These are phyloP conservation scores for Phytophthora cryptogea DNA, from an alignment of 352 stramenopile genomes.

Conservation along the genomic window DNA sequence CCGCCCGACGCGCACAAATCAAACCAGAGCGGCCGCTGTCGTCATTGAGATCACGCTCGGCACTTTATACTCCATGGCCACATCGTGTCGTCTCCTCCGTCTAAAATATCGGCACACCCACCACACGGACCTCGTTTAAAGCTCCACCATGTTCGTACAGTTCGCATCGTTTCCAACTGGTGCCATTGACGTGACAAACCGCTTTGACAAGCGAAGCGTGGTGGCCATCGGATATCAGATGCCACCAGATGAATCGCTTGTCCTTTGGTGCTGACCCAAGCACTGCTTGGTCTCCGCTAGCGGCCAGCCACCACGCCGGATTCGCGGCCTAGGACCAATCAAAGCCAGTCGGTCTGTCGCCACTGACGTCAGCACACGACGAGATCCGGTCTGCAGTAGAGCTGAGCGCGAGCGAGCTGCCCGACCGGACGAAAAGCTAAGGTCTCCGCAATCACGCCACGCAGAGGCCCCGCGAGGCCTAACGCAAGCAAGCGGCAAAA, in stretches of 20 bases:
- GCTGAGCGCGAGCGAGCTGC: slow-evolving; percentile 13
- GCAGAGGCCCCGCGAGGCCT: slow-evolving; percentile 13
- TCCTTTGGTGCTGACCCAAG: not conserved
- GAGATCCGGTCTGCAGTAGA: slow-evolving; percentile 23
- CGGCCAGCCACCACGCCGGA: not conserved
- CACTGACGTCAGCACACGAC: slow-evolving; percentile 26
- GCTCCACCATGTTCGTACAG: not conserved
- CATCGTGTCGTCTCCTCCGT: slow-evolving; percentile 13
- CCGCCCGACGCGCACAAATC: slow-evolving; percentile 27
- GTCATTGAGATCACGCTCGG: slow-evolving; percentile 24
- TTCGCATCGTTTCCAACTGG: not conserved
- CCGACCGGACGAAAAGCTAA: slow-evolving; percentile 28
- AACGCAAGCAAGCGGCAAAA: slow-evolving; percentile 32
- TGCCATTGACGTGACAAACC: slow-evolving; percentile 10
- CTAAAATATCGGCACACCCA: not conserved
- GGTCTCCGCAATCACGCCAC: slow-evolving; percentile 23
- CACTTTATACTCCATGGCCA: slow-evolving; percentile 24
- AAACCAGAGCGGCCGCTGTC: slow-evolving; percentile 22
- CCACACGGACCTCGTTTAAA: slow-evolving; percentile 1
- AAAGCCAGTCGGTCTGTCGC: slow-evolving; percentile 24
- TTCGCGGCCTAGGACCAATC: slow-evolving; percentile 28
- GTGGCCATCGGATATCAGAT: slow-evolving; percentile 24
- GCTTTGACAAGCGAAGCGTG: slow-evolving; percentile 3
- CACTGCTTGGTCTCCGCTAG: not conserved
- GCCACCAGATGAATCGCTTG: slow-evolving; percentile 18